Evolutionary conservation across 2,329 filamentous ascomycete genomes (phyloP), one percentile per base, ranked within the genome.

Genomic region (Claviceps pazoutovae): DNA sequence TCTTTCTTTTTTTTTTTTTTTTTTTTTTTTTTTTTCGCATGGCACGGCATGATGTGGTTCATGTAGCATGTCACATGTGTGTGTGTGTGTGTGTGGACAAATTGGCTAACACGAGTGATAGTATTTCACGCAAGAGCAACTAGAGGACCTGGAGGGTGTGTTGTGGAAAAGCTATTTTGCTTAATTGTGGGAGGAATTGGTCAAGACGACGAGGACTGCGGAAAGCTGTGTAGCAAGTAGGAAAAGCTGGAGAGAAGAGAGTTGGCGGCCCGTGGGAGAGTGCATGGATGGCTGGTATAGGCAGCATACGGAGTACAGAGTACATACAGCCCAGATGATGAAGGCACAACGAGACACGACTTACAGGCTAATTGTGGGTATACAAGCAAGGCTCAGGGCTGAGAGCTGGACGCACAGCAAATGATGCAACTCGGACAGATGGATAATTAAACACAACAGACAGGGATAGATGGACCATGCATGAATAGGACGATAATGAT

Each of bases 111-210:
- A 41, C 4, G 2, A 14, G 2, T 17, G 0, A 16, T 56, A 86
- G 79, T 80, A 88, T 54, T 98, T 98, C 64, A 89, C 89, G 26
- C 72, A 84, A 34, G 93, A 97, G 60, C 91, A 98, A 63, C 74
- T 98, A 11, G 93, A 97, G 67, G 91, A 97, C 64, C 68, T 98
- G 54, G 90, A 96, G 62, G 93, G 93, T 50, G 94, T 98, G 47
- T 73, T 98, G 50, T 98, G 93, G 93, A 98, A 98, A 83, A 97
- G 91, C 68, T 98, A 98, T 66, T 98, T 98, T 73, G 94, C 90
- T 42, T 95, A 72, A 46, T 23, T 30, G 9, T 34, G 30, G 30
- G 9, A 34, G 30, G 3, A 2, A 14, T 21, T 44, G 16, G 42
- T 44, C 14, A 44, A 23, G 19, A 16, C 11, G 5, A 44, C 42